Conservation (phyloP, 1,284 basidiomycete genomes). For the Ustilago cynodontis region DNA sequence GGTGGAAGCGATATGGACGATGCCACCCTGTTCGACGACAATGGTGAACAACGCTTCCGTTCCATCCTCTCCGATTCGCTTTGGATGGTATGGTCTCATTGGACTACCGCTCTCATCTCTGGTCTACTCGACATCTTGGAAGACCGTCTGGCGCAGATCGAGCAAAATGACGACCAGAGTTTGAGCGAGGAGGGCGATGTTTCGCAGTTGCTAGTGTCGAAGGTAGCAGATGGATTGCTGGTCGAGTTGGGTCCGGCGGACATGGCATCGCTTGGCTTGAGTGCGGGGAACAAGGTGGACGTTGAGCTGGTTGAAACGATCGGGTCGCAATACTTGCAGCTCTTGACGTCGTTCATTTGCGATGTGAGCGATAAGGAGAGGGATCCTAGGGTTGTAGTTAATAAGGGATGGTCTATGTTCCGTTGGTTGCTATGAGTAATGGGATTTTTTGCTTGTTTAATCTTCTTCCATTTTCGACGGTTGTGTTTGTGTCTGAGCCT, state of each 20-base stretch:
- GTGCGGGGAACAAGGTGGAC: slow-evolving; percentile 44
- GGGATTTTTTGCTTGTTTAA: not conserved
- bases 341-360: slow-evolving; percentile 18
- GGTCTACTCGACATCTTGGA: slow-evolving; percentile 44
- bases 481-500: not conserved
- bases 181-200: slow-evolving; percentile 19
- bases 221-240: slow-evolving; percentile 16
- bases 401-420: slow-evolving; percentile 36
- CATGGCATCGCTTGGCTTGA: slow-evolving; percentile 49
- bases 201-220: slow-evolving; percentile 15
- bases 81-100: slow-evolving; percentile 55
- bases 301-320: slow-evolving; percentile 42
- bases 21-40: slow-evolving; percentile 4
- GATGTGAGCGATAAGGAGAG: not conserved
- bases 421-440: slow-evolving; percentile 37
- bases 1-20: slow-evolving; percentile 19
- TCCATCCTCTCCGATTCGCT: slow-evolving; percentile 45
- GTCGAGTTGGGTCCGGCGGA: slow-evolving; percentile 29
- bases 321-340: slow-evolving; percentile 17
- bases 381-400: slow-evolving; percentile 22
- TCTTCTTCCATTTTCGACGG: slow-evolving; percentile 1
- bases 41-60: slow-evolving; percentile 15
- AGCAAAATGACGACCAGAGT: slow-evolving; percentile 7
- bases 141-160: slow-evolving; percentile 37
- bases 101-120: slow-evolving; percentile 44